Conservation (phyloP, 164 flowering plant genomes). For the Chimonanthus praecox region DNA sequence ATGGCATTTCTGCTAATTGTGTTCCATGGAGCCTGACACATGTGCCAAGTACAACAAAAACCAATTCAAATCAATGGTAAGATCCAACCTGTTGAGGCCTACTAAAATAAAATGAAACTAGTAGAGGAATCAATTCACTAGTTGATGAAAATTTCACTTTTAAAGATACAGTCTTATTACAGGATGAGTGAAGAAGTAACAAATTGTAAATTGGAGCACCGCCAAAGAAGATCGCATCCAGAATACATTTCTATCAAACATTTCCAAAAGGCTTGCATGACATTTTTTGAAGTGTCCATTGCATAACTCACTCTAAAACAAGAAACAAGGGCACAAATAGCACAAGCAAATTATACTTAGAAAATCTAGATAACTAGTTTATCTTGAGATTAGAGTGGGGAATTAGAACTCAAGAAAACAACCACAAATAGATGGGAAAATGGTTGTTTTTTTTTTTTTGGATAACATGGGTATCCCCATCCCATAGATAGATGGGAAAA, state of each 20-base stretch:
- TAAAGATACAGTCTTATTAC: neutral
- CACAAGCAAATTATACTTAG: too few species aligned
- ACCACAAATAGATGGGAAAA: too few species aligned
- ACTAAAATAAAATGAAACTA: neutral
- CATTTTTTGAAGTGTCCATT: too few species aligned
- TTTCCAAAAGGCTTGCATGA: neutral
- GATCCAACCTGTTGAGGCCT: neutral
- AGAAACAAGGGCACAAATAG: too few species aligned
- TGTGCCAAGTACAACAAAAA: conserved; percentile 1
- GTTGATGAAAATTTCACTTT: neutral
- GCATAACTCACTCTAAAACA: too few species aligned
- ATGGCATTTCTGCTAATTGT: conserved; percentile 76
- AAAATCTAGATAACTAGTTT: too few species aligned
- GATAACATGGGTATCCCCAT: too few species aligned
- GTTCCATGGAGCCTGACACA: conserved; percentile 53
- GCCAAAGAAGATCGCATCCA: neutral
- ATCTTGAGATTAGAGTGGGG: too few species aligned
- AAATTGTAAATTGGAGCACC: neutral
- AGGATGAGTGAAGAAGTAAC: neutral
- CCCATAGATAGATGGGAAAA: too few species aligned
- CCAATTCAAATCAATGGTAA: neutral
- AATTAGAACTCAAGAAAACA: too few species aligned
- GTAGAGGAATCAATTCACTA: neutral
- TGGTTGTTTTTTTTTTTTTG: too few species aligned
- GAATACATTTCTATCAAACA: neutral